phyloP scores from a whole-genome alignment of 768 basidiomycete genomes.

The Infundibulicybe gibba region DNA sequence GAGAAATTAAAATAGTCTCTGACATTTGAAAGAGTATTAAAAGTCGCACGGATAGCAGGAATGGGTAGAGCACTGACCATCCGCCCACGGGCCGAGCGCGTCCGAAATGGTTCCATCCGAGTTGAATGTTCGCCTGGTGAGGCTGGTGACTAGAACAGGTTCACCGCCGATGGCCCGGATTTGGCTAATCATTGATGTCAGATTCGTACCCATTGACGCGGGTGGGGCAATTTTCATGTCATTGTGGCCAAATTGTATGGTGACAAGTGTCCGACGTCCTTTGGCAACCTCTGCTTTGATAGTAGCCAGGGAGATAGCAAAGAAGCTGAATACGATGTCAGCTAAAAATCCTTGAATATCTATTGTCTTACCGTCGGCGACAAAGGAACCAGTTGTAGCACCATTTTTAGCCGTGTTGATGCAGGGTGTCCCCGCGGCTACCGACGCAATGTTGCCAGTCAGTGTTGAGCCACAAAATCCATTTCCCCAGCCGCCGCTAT shows the following conservation, averaged over 20 bases:
- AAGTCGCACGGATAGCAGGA: background rate
- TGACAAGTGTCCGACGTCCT: constrained; percentile 30
- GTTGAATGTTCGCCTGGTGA: constrained; percentile 34
- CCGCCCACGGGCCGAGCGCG: constrained; percentile 32
- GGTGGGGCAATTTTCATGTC: constrained; percentile 38
- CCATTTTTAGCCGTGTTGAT: constrained; percentile 38
- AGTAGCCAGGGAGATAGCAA: constrained; percentile 27
- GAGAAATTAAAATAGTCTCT: constrained; percentile 31
- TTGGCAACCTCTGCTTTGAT: constrained; percentile 31
- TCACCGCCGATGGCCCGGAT: constrained; percentile 31
- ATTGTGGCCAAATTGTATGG: constrained; percentile 41
- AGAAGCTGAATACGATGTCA: constrained; percentile 15
- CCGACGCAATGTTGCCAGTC: constrained; percentile 26
- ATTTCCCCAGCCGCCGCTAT: constrained; percentile 39
- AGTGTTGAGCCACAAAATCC: constrained; percentile 33
- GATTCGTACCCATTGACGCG: constrained; percentile 38
- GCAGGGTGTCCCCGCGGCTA: constrained; percentile 28
- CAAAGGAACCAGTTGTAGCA: constrained; percentile 36
- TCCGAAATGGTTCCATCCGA: constrained; percentile 32
- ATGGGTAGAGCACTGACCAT: constrained; percentile 16
- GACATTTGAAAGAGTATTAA: too few species aligned
- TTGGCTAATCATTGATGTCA: constrained; percentile 35
- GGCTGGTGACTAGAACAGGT: constrained; percentile 36
- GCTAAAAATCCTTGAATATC: too few species aligned
- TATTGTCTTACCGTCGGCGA: constrained; percentile 22